A percentile compares a stretch with the other conserved stretches of the same genome.
Evolutionary conservation across 2,329 filamentous ascomycete species (phyloP).

Genomic region (Microascus cirrosus): DNA sequence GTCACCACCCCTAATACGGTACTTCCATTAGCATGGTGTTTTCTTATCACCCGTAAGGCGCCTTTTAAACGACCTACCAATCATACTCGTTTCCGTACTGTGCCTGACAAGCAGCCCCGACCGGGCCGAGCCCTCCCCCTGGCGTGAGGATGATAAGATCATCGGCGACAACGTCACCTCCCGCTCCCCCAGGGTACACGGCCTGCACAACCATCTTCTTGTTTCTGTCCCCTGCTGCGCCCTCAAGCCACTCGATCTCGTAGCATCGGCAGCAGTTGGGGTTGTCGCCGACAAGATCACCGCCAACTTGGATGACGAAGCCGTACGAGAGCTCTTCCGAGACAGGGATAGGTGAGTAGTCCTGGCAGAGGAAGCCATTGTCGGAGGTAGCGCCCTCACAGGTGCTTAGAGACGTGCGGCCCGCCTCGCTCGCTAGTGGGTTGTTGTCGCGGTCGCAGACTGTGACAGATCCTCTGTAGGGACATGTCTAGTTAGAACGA

Average conservation of each 20-base stretch:
- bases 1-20: not conserved
- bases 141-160: slow-evolving; percentile 11
- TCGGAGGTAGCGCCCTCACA: not conserved
- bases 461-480: not conserved
- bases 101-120: slow-evolving; percentile 6
- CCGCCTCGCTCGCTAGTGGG: not conserved
- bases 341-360: slow-evolving; percentile 11
- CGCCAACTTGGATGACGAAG: slow-evolving; percentile 11
- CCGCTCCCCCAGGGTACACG: slow-evolving; percentile 9
- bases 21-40: not conserved
- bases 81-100: slow-evolving; percentile 9
- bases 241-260: slow-evolving; percentile 9
- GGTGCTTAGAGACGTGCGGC: not conserved
- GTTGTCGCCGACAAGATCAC: slow-evolving; percentile 8
- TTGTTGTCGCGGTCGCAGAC: not conserved
- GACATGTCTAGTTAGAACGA: no score
- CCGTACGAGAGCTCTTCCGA: slow-evolving; percentile 11
- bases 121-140: slow-evolving; percentile 9
- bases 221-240: not conserved
- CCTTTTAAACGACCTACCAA: slow-evolving; percentile 6
- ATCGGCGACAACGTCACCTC: slow-evolving; percentile 7
- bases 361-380: slow-evolving; percentile 8
- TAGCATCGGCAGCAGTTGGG: slow-evolving; percentile 13
- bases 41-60: no score
- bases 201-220: slow-evolving; percentile 12